Conservation (phyloP, 345 rosid species). For the Corchorus olitorius region DNA sequence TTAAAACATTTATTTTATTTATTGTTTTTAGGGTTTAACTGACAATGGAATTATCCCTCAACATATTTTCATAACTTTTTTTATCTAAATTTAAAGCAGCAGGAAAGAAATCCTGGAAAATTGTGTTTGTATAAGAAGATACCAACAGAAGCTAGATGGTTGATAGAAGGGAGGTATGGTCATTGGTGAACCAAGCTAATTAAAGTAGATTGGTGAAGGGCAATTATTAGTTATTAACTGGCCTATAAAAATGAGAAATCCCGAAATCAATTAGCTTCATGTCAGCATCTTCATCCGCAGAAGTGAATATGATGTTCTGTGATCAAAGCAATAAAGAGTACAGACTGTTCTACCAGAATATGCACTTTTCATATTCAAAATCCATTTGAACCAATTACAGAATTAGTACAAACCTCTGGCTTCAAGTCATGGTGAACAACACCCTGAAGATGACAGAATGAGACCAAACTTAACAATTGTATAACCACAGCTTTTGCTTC, state of each 20-base stretch:
- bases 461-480: constrained; percentile 73
- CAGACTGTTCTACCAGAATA: not conserved
- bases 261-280: constrained; percentile 87
- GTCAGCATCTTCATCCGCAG: constrained; percentile 62
- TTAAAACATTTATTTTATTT: not conserved
- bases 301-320: constrained; percentile 78
- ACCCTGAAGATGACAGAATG: constrained; percentile 94
- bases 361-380: constrained; percentile 1
- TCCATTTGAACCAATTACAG: constrained; percentile 11
- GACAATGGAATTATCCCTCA: not conserved
- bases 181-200: constrained; percentile 1
- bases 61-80: not conserved
- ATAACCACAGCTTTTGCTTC: constrained; percentile 73
- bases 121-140: not conserved
- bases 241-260: constrained; percentile 76
- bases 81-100: not conserved
- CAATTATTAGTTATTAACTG: constrained; percentile 46
- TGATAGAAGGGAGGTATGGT: not conserved
- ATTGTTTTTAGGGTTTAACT: not conserved
- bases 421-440: constrained; percentile 83
- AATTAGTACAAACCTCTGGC: constrained; percentile 67
- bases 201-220: not conserved
- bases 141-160: not conserved
- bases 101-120: not conserved
- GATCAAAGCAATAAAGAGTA: constrained; percentile 20